Evolutionary conservation across 306 rosid species (phyloP), one percentile per base, ranked within the genome.

Genomic region (Sindora glabra): DNA sequence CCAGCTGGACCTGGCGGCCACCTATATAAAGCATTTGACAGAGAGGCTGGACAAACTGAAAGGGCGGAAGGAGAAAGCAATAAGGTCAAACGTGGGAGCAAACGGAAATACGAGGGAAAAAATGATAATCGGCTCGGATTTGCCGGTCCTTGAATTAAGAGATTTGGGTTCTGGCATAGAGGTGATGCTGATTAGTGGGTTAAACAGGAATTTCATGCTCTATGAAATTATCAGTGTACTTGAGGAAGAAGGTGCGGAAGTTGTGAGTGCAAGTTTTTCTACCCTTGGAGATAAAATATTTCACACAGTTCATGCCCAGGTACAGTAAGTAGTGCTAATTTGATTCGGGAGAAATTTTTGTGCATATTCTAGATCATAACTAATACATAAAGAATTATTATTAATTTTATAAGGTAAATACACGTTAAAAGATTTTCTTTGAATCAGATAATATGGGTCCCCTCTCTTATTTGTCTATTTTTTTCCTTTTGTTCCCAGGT

Each of bases 201-300:
- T 77, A 55, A 61, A 69, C 25, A 80, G 71, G 73, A 79, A 57
- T 59, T 74, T 85, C 76, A 76, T 74, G 90, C 30, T 85, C 2
- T 55, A 64, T 46, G 79, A 85, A 71, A 68, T 85, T 1, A 80
- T 85, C 11, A 46, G 59, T 46, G 62, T 85, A 23, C 73, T 89
- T 7, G 72, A 89, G 42, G 79, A 89, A 75, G 90, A 89, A 78
- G 94, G 90, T 16, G 90, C 88, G 4, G 76, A 85, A 49, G 96
- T 83, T 32, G 76, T 89, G 5, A 74, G 50, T 12, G 83, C 84
- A 13, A 83, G 70, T 58, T 72, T 69, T 47, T 72, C 68, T 21
- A 74, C 70, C 0, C 56, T 78, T 0, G 90, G 77, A 0, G 65
- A 78, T 22, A 89, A 76, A 18, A 32, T 80, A 13, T 85, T 80